Percentiles rank a stretch among this genome's conserved stretches.
phyloP scores from a whole-genome alignment of 371 early-diverging fungal genomes.

The Mortierella sp. region DNA sequence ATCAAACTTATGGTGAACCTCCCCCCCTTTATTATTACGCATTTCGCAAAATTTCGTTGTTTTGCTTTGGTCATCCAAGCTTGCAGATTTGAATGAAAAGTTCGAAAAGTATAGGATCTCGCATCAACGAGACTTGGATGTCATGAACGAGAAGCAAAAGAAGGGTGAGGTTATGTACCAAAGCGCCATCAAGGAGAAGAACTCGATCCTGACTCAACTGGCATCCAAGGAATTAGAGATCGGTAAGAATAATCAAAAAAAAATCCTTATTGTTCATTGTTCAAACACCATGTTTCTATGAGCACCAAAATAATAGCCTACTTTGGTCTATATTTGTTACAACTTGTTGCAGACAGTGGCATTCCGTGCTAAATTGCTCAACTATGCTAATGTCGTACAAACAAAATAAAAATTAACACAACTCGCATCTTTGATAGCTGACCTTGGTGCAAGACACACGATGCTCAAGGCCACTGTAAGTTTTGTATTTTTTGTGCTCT shows the following conservation, averaged over 20 bases:
- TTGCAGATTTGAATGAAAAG: constrained; percentile 39
- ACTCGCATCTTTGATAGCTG: constrained; percentile 22
- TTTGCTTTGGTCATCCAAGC: constrained; percentile 7
- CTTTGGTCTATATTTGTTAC: constrained; percentile 1
- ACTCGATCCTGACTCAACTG: constrained; percentile 33
- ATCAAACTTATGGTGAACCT: no score
- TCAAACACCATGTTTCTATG: no score
- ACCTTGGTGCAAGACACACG: constrained; percentile 31
- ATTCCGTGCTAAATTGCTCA: no score
- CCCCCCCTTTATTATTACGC: no score
- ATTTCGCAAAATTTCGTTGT: background rate
- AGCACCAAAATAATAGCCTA: no score
- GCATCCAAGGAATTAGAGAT: constrained; percentile 41
- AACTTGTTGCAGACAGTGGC: no score
- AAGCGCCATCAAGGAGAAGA: constrained; percentile 46
- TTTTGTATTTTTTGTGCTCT: background rate
- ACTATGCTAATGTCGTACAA: background rate
- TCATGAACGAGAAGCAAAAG: constrained; percentile 34
- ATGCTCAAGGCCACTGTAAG: constrained; percentile 45
- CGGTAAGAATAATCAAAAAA: constrained; percentile 22
- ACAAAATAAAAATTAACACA: background rate
- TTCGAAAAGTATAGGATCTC: constrained; percentile 38
- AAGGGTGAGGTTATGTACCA: constrained; percentile 46
- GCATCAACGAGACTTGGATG: constrained; percentile 41
- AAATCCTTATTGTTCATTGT: background rate